Evolutionary conservation across 2,329 filamentous ascomycete species (phyloP), one percentile per base, ranked within the genome.

Genomic region (Raffaelea albimanens): DNA sequence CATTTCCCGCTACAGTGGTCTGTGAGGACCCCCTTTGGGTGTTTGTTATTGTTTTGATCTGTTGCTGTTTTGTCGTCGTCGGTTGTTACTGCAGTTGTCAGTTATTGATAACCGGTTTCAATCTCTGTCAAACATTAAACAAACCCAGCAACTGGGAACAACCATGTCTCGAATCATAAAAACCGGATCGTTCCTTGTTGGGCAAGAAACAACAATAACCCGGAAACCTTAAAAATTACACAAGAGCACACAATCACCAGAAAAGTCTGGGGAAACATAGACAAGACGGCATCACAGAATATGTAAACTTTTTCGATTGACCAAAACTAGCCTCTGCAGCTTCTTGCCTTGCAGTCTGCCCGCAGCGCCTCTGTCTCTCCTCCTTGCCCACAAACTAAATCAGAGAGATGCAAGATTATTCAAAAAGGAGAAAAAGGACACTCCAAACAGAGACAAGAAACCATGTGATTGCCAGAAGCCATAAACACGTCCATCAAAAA

Each of bases 301-400:
- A 48, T 36, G 42, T 20, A 10, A 36, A 31, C 13, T 40, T 31
- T 34, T 14, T 23, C 22, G 45, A 57, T 54, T 58, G 59, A 56
- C 65, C 65, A 68, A 68, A 66, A 67, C 59, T 67, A 62, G 59
- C 53, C 61, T 65, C 62, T 56, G 62, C 58, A 61, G 59, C 60
- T 57, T 50, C 61, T 59, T 56, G 49, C 52, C 59, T 25, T 25
- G n/a, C 8, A 8, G 5, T 16, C 18, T 38, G 34, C 7, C 14
- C 5, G 13, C 34, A 8, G 34, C n/a, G 34, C 34, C 34, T 38
- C n/a, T 16, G 7, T 16, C 7, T 38, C 18, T 38, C 14, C 34
- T 29, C 25, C 25, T n/a, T 29, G 34, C 34, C 34, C 34, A 38
- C 34, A 38, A n/a, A 16, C 18, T n/a, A n/a, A n/a, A 38, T 38